Evolutionary conservation across 768 basidiomycete species (phyloP), one percentile per base, ranked within the genome.

Genomic region (Suillus brevipes): DNA sequence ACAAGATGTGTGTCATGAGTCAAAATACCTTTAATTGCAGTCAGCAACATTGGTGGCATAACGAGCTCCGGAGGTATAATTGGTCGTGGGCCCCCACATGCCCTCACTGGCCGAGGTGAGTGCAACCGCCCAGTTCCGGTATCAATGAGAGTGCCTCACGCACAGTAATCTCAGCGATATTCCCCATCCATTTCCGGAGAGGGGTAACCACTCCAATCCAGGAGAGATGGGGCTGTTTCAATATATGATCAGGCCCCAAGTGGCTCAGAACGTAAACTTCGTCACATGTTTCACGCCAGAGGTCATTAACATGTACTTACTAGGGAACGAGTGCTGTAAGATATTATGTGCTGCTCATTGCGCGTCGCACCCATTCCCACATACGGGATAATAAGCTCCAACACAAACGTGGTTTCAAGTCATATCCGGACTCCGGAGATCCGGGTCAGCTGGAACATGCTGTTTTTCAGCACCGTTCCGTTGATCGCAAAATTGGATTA

Each of bases 401-500:
- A 36, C 23, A 16, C 1, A 12, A 25, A 57, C 57, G 16, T 40
- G 23, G 23, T 18, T 9, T 25, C 28, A 59, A 31, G 40, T 59
- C 28, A 28, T 59, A 20, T 42, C 40, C 40, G 37, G 14, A 18
- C 25, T 25, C 23, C 16, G 58, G 25, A 40, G 25, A 28, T 28
- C 38, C 37, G 38, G 34, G 57, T 20, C 25, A 28, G 28, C 38
- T 59, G 25, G 18, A 31, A 13, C 13, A 34, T 36, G 28, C 10
- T 31, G 58, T 31, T 42, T 42, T 38, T 18, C 25, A 28, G 25
- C 28, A 18, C 40, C 40, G 38, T 43, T 59, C 40, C 58, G 58
- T 28, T 59, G 58, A 59, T 59, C 58, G 58, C 12, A 42, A 6
- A 28, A 59, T 37, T 37, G 37, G 14, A 56, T 56, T 56, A 50